A percentile compares a stretch with the other conserved stretches of the same genome.
Conservation (phyloP, 345 rosid species). For the Orychophragmus violaceus region DNA sequence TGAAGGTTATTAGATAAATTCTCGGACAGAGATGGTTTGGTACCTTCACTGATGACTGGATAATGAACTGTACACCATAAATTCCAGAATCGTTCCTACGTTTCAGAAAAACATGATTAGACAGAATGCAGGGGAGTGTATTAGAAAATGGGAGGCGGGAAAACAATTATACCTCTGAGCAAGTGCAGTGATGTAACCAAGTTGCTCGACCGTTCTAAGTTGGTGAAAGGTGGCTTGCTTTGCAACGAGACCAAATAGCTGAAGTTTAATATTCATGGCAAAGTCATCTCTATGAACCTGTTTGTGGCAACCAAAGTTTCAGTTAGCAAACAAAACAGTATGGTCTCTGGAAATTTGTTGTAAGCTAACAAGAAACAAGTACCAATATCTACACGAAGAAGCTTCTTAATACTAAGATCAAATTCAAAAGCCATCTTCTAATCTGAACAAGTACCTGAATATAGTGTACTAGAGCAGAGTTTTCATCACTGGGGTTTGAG, state of each 20-base stretch:
- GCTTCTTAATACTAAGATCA: neutral
- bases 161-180: slow-evolving; percentile 48
- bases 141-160: neutral
- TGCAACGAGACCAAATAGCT: slow-evolving; percentile 68
- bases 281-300: slow-evolving; percentile 87
- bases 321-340: neutral
- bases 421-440: neutral
- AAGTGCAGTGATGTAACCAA: slow-evolving; percentile 80
- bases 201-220: slow-evolving; percentile 94
- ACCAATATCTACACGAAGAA: neutral
- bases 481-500: slow-evolving; percentile 77
- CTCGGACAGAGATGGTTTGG: neutral
- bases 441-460: slow-evolving; percentile 56
- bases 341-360: neutral
- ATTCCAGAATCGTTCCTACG: slow-evolving; percentile 69
- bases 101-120: neutral
- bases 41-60: slow-evolving; percentile 87
- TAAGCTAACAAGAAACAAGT: too few relatives aligned
- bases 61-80: slow-evolving; percentile 68
- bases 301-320: neutral
- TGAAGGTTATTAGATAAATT: neutral
- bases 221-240: slow-evolving; percentile 94
- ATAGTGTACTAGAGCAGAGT: slow-evolving; percentile 75
- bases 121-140: neutral
- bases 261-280: slow-evolving; percentile 67